Base-by-base conservation (phyloP, 805 yeast species). In the Priceomyces haplophilus region DNA sequence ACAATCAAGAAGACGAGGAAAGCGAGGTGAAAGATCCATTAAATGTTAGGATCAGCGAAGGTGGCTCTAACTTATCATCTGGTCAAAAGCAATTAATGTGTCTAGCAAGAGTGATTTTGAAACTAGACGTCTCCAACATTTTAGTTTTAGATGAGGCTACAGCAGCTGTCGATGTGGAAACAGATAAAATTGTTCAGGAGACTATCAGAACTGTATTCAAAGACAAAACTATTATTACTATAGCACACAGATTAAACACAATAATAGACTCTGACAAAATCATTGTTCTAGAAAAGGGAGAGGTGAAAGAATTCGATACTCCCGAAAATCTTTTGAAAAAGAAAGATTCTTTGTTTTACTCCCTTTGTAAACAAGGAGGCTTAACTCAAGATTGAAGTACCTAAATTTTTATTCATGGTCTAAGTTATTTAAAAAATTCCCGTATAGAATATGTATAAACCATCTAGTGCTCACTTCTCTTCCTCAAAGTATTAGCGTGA, bases 161-260 rank as follows among this genome's bases (percentile, higher is more conserved):
- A 2, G 93, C 95, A 3, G 89, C 91, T 4, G 93, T 86, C 40
- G 95, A 86, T 64, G 90, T 85, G 29, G 88, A 85, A 57, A 86
- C 95, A 2, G 95, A 86, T 62, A 68, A 79, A 47, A 76, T 85
- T 42, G 73, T 86, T 40, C 95, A 86, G 66, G 79, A 83, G 47
- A 86, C 95, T 1, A 86, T 86, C 40, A 75, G 93, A 63, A 65
- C 73, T 1, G 88, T 85, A 33, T 86, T 86, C 57, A 78, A 79
- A 49, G 83, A 84, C 41, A 75, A 89, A 61, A 86, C 95, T 0
- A 86, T 86, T 52, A 68, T 86, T 51, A 86, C 95, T 1, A 86
- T 86, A 67, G 95, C 95, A 1, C 95, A 86, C 60, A 75, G 95
- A 68, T 69, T 86, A 55, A 83, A 86, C 60, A 86, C 95, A 2